phyloP scores from a whole-genome alignment of 1,284 basidiomycete genomes.

The Microbotryum silenes-acaulis region DNA sequence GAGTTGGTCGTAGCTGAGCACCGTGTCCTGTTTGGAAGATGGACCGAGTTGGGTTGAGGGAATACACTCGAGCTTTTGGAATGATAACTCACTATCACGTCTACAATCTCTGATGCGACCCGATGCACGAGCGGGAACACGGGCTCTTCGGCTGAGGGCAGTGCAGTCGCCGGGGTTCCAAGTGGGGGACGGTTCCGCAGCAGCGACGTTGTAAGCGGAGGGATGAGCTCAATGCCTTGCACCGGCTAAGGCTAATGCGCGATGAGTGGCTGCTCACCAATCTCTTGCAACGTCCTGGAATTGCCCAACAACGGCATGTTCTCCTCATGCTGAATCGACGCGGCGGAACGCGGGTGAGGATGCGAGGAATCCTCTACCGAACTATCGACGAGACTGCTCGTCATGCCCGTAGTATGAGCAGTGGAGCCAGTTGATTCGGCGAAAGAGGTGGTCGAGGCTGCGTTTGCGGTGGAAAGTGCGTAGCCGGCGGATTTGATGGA shows the following conservation, averaged over 20 bases:
- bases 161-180: no score
- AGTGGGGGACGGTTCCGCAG: no score
- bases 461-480: conserved; percentile 6
- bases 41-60: neutral
- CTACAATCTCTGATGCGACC: conserved; percentile 10
- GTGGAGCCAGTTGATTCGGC: neutral
- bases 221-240: neutral
- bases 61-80: neutral
- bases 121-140: conserved; percentile 27
- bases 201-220: neutral
- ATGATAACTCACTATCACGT: neutral
- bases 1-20: conserved; percentile 17
- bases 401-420: no score
- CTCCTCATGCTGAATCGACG: no score
- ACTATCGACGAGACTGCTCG: no score
- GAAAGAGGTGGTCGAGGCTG: conserved; percentile 2
- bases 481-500: neutral
- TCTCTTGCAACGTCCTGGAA: no score
- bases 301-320: no score
- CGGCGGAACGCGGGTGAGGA: no score
- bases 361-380: no score
- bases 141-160: conserved; percentile 5
- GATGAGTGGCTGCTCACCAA: no score
- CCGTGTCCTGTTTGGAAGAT: conserved; percentile 9
- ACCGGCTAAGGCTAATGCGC: no score